Evolutionary conservation across 2,329 filamentous ascomycete species (phyloP).

Genomic region (Pyrenophora graminea): DNA sequence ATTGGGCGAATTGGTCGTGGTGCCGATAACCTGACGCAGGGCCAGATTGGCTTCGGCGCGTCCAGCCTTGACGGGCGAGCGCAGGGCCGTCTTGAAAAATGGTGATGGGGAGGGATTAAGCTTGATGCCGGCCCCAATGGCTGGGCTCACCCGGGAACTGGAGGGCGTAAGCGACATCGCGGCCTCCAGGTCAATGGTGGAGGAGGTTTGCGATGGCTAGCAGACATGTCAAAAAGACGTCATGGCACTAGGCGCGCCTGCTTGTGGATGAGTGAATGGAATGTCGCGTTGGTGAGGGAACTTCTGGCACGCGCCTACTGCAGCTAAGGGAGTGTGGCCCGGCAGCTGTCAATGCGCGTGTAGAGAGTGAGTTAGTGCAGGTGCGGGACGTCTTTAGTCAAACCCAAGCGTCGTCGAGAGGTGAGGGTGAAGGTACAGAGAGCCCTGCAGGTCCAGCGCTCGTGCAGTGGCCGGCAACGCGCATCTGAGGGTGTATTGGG

Average conservation of each 20-base stretch:
- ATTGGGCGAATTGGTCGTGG: constrained; percentile 80
- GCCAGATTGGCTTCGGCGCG: constrained; percentile 61
- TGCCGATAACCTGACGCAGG: constrained; percentile 84
- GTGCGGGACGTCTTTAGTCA: no score
- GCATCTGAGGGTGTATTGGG: constrained; percentile 14
- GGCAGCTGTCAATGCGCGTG: constrained; percentile 5
- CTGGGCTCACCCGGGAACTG: constrained; percentile 47
- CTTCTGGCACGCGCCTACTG: constrained; percentile 18
- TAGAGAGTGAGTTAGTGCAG: background rate
- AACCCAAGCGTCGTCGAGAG: no score
- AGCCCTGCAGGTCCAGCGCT: constrained; percentile 11
- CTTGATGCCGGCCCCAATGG: constrained; percentile 45
- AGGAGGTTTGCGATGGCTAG: constrained; percentile 27
- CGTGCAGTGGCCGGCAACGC: constrained; percentile 12
- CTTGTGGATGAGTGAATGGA: constrained; percentile 13
- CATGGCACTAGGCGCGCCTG: constrained; percentile 30
- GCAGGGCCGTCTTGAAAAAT: constrained; percentile 61
- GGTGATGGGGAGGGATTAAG: constrained; percentile 73
- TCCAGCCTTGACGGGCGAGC: constrained; percentile 63
- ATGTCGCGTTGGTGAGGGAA: constrained; percentile 24
- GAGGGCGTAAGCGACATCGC: constrained; percentile 48
- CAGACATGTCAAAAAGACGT: constrained; percentile 35
- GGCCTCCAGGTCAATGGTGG: constrained; percentile 33
- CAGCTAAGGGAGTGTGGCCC: constrained; percentile 9
- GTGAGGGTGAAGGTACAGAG: constrained; percentile 5